These are phyloP conservation scores for Plectosphaerella plurivora DNA, from an alignment of 2,329 filamentous ascomycete genomes.

Conservation along the genomic window DNA sequence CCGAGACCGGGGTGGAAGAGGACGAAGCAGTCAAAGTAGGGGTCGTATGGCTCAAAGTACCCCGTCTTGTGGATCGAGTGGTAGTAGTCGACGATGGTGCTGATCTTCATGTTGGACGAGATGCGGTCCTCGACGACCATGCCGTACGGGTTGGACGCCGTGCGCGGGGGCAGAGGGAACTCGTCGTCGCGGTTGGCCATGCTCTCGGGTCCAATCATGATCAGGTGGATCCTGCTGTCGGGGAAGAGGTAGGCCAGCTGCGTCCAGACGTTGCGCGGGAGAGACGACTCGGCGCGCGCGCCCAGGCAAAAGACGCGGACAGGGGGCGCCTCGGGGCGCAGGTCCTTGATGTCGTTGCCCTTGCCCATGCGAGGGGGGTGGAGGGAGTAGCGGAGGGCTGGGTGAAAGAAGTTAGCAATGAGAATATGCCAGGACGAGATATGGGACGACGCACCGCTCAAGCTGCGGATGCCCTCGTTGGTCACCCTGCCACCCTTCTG, in stretches of 20 bases:
- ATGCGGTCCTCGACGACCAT: slow-evolving; percentile 91
- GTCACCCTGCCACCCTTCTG: slow-evolving; percentile 73
- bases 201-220: slow-evolving; percentile 93
- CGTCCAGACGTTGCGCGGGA: slow-evolving; percentile 90
- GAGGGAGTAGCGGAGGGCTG: slow-evolving; percentile 87
- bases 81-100: slow-evolving; percentile 96
- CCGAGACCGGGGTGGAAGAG: slow-evolving; percentile 96
- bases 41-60: slow-evolving; percentile 90
- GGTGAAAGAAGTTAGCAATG: not conserved
- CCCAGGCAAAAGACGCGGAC: slow-evolving; percentile 91
- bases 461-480: slow-evolving; percentile 84
- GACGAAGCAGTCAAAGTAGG: slow-evolving; percentile 97
- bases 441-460: slow-evolving; percentile 64
- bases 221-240: slow-evolving; percentile 80
- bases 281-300: slow-evolving; percentile 92
- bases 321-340: slow-evolving; percentile 79
- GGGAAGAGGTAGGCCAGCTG: slow-evolving; percentile 95
- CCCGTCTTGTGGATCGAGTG: slow-evolving; percentile 91
- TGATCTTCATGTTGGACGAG: slow-evolving; percentile 88
- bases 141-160: slow-evolving; percentile 82
- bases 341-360: slow-evolving; percentile 68
- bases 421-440: not conserved
- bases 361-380: slow-evolving; percentile 81
- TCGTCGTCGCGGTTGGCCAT: slow-evolving; percentile 94
- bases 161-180: slow-evolving; percentile 84